Conservation (phyloP, 495 filamentous ascomycete species). For the Penicillium canescens region DNA sequence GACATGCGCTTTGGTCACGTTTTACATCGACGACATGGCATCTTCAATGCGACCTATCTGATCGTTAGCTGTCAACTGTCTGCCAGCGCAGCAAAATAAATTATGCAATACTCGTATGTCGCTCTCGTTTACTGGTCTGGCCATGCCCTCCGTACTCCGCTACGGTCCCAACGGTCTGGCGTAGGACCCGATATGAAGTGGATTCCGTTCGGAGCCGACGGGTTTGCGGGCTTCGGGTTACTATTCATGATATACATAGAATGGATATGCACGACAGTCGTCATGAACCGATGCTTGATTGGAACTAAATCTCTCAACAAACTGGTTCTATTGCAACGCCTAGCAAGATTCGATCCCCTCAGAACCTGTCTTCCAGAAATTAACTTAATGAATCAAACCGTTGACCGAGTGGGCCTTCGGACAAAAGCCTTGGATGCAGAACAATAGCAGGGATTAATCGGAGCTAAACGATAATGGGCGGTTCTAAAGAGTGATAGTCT, state of each 20-base stretch:
- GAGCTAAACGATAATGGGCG: not conserved
- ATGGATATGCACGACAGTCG: not conserved
- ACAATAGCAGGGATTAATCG: not conserved
- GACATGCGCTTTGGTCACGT: constrained; percentile 9
- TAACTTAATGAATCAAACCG: not conserved
- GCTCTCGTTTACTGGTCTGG: constrained; percentile 1
- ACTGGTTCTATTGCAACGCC: not conserved
- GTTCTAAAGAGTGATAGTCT: not conserved
- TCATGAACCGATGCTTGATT: not conserved
- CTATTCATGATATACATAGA: not conserved
- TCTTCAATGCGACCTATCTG: not conserved
- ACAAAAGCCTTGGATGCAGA: not conserved
- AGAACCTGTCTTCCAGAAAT: too few species aligned
- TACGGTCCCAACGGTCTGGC: constrained; percentile 20
- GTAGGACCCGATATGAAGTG: constrained; percentile 8
- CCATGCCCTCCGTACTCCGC: constrained; percentile 13
- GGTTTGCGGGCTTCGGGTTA: constrained; percentile 1
- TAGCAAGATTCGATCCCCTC: too few species aligned
- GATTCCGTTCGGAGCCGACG: constrained; percentile 22
- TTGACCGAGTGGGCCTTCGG: not conserved
- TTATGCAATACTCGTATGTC: not conserved
- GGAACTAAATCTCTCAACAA: not conserved
- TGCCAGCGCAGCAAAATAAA: not conserved
- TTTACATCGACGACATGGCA: too few species aligned
- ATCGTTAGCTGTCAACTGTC: not conserved